phyloP scores from a whole-genome alignment of 371 early-diverging fungal species.

The Apophysomyces ossiformis region DNA sequence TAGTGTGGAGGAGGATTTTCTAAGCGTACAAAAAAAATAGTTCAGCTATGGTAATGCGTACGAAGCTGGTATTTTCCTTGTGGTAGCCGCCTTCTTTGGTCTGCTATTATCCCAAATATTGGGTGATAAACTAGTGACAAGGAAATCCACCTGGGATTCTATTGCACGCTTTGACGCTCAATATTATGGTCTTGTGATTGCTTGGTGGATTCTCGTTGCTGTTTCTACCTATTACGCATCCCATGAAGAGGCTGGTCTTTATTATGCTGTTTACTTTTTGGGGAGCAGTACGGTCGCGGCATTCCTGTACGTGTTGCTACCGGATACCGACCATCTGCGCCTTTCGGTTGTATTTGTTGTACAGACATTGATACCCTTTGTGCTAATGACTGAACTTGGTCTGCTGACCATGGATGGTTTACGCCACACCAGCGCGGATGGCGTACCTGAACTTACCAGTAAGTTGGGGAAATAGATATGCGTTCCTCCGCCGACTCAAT shows the following conservation, averaged over 20 bases:
- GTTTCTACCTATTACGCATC: constrained; percentile 31
- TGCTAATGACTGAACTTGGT: constrained; percentile 45
- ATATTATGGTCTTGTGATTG: constrained; percentile 24
- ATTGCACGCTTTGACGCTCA: constrained; percentile 18
- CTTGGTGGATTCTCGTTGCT: constrained; percentile 56
- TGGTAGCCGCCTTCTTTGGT: constrained; percentile 21
- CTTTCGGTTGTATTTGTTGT: constrained; percentile 30
- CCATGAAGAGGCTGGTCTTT: constrained; percentile 40
- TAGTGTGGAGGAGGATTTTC: background rate
- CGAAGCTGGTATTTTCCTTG: constrained; percentile 21
- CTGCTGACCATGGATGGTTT: constrained; percentile 49
- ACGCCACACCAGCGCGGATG: constrained; percentile 58
- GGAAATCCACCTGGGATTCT: background rate
- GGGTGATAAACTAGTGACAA: constrained; percentile 21
- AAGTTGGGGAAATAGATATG: background rate
- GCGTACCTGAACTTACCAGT: constrained; percentile 43
- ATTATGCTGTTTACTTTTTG: constrained; percentile 47
- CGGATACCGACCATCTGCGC: constrained; percentile 26
- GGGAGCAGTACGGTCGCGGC: constrained; percentile 41
- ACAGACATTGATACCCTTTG: constrained; percentile 41
- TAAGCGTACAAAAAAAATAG: background rate
- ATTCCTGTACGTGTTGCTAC: constrained; percentile 29
- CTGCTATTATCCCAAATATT: constrained; percentile 15
- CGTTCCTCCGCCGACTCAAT: background rate
- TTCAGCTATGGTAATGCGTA: constrained; percentile 20